These are phyloP conservation scores for Suillus subaureus DNA, from an alignment of 768 basidiomycete genomes.

Conservation along the genomic window DNA sequence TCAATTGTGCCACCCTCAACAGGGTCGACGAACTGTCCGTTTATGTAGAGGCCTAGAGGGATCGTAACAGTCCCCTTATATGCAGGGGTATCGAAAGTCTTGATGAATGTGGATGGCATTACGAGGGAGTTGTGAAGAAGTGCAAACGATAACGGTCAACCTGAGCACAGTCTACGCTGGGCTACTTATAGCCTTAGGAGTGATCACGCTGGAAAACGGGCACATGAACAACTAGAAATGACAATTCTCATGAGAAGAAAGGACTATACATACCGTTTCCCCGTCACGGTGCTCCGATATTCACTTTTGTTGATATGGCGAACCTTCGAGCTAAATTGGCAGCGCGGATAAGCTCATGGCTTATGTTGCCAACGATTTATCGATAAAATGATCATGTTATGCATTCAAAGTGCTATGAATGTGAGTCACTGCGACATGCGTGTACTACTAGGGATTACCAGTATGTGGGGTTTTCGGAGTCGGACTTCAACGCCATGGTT, in stretches of 20 bases:
- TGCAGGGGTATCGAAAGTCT: conserved; percentile 54
- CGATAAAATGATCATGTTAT: too few relatives aligned
- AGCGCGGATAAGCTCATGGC: not conserved
- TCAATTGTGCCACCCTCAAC: conserved; percentile 58
- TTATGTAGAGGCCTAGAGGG: conserved; percentile 71
- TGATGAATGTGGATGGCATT: conserved; percentile 43
- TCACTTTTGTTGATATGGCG: not conserved
- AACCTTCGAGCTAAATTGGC: not conserved
- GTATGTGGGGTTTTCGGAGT: too few relatives aligned
- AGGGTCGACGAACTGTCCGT: conserved; percentile 52
- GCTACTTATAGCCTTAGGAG: not conserved
- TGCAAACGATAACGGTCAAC: not conserved
- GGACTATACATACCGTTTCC: not conserved
- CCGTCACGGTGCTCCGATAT: conserved; percentile 5
- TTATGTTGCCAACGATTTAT: too few relatives aligned
- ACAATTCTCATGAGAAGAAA: not conserved
- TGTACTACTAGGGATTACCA: too few relatives aligned
- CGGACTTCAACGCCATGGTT: too few relatives aligned
- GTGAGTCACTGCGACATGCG: too few relatives aligned
- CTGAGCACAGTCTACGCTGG: not conserved
- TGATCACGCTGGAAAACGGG: not conserved
- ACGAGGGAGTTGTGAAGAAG: conserved; percentile 3
- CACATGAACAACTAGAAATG: not conserved
- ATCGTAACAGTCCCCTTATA: conserved; percentile 61
- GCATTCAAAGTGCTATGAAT: too few relatives aligned